phyloP scores from a whole-genome alignment of 192 early-diverging fungal genomes.

The Coemansia interrupta region DNA sequence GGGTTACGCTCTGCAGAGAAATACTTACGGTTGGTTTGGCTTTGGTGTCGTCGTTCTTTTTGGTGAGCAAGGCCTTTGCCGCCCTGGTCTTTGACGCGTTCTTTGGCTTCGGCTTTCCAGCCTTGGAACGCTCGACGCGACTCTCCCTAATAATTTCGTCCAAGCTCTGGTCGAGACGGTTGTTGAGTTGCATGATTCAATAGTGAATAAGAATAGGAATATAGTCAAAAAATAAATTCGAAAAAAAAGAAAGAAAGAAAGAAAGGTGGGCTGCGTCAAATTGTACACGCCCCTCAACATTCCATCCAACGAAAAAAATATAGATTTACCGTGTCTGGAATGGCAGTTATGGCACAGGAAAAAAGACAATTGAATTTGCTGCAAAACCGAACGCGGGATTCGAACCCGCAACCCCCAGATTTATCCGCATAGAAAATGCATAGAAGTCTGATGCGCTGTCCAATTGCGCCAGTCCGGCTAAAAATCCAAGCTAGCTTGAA shows the following conservation, averaged over 20 bases:
- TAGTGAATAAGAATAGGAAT: not conserved
- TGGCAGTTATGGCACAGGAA: not conserved
- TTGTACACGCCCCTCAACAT: not conserved
- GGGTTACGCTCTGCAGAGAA: too few species aligned
- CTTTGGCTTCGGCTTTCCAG: not conserved
- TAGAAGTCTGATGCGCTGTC: constrained; percentile 11
- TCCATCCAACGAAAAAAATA: not conserved
- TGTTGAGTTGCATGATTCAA: constrained; percentile 22
- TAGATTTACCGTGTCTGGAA: not conserved
- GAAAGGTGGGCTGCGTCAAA: not conserved
- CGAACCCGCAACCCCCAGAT: constrained; percentile 13
- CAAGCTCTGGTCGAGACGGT: constrained; percentile 45
- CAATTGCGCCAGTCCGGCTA: constrained; percentile 12
- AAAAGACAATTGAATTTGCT: not conserved
- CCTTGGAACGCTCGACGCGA: constrained; percentile 7
- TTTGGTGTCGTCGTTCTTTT: not conserved
- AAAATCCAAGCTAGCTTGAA: not conserved
- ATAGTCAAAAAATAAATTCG: not conserved
- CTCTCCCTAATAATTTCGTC: constrained; percentile 41
- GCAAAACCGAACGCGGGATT: constrained; percentile 9
- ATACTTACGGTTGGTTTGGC: constrained; percentile 7
- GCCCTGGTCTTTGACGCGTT: constrained; percentile 10
- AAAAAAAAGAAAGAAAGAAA: not conserved
- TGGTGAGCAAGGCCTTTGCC: not conserved
- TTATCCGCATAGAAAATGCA: not conserved